Conservation (phyloP, 257 asterid species). For the Lithospermum erythrorhizon region DNA sequence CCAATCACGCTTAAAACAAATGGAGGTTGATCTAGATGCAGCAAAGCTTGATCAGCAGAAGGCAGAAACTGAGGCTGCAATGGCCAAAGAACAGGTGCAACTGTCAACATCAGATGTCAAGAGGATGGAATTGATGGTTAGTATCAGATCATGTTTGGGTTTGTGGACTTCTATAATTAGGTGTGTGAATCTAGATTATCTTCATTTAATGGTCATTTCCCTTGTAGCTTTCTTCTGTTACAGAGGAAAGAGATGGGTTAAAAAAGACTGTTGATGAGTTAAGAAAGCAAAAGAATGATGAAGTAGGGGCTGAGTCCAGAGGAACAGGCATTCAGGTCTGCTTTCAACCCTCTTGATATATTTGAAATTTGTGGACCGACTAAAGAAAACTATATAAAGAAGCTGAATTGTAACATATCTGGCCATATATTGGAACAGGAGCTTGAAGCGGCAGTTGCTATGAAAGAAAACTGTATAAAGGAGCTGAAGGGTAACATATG, state of each 20-base stretch:
- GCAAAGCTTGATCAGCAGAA: constrained; percentile 62
- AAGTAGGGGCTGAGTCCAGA: constrained; percentile 42
- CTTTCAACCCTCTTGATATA: constrained; percentile 7
- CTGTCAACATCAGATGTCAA: constrained; percentile 53
- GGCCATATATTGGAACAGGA: constrained; percentile 40
- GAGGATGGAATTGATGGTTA: constrained; percentile 73
- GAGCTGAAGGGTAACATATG: constrained; percentile 61
- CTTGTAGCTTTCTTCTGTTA: constrained; percentile 51
- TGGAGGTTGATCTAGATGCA: constrained; percentile 62
- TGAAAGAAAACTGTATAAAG: constrained; percentile 60
- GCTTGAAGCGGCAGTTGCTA: constrained; percentile 63
- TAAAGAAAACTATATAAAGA: no score
- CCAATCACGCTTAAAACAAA: constrained; percentile 53
- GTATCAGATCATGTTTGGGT: constrained; percentile 12
- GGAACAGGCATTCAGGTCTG: constrained; percentile 49
- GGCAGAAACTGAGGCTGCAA: constrained; percentile 58
- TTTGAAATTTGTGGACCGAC: constrained; percentile 6
- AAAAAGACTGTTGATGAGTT: constrained; percentile 35
- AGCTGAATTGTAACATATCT: no score
- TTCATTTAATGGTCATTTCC: constrained; percentile 15
- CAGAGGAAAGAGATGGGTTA: constrained; percentile 64
- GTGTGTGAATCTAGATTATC: constrained; percentile 8
- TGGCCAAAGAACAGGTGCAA: constrained; percentile 60
- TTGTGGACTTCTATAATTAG: not conserved
- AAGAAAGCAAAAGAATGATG: constrained; percentile 38